Conservation (phyloP, 2,329 filamentous ascomycete species). For the Apiospora hydei region DNA sequence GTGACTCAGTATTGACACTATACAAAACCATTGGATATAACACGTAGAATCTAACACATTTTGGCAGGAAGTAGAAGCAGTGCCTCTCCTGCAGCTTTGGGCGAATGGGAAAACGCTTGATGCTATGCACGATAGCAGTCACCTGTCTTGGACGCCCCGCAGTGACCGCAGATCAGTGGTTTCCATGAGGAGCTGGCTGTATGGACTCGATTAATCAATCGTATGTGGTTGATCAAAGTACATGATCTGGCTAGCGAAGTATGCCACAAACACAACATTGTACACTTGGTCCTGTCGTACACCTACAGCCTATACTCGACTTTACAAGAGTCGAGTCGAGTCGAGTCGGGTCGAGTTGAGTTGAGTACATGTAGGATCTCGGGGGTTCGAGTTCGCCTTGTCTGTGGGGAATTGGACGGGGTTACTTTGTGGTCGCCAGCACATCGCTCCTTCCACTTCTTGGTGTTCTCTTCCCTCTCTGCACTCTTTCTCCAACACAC, state of each 20-base stretch:
- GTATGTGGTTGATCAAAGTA: conserved; percentile 3
- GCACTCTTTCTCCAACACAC: neutral
- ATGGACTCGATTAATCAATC: neutral
- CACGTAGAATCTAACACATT: neutral
- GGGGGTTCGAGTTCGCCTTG: neutral
- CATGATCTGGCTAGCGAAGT: neutral
- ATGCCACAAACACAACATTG: neutral
- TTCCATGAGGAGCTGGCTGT: neutral
- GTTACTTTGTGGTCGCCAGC: neutral
- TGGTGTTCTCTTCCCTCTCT: neutral
- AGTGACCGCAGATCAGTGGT: neutral
- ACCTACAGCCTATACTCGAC: neutral
- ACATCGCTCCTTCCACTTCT: neutral
- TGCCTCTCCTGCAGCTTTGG: neutral
- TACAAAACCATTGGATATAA: neutral
- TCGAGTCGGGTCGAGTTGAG: neutral
- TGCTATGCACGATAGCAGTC: conserved; percentile 19
- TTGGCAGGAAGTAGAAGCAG: neutral
- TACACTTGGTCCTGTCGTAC: neutral
- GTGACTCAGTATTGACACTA: conserved; percentile 14
- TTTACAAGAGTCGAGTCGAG: neutral
- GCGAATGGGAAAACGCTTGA: neutral
- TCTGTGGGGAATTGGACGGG: conserved; percentile 9
- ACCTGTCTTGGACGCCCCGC: conserved; percentile 17
- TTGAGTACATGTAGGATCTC: no score